Conservation (phyloP, 495 filamentous ascomycete genomes). For the Opeltia flavorubescens region DNA sequence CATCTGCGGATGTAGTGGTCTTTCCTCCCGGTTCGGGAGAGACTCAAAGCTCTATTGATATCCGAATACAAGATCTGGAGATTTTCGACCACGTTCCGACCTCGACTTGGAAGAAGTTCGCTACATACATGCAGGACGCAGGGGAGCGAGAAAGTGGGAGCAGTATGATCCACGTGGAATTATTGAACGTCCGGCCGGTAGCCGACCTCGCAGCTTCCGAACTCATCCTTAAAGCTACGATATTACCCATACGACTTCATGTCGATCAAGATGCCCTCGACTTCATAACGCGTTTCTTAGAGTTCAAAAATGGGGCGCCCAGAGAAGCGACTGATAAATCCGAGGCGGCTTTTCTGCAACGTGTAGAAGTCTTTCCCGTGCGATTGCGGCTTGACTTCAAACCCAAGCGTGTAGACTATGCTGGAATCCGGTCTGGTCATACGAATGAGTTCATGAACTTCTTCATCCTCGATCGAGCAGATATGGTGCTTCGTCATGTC, state of each 20-base stretch:
- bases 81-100: conserved; percentile 90
- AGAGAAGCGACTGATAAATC: conserved; percentile 29
- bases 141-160: conserved; percentile 71
- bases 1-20: conserved; percentile 70
- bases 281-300: conserved; percentile 94
- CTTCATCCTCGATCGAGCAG: conserved; percentile 74
- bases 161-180: conserved; percentile 79
- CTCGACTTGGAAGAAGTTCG: conserved; percentile 97
- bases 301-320: conserved; percentile 74
- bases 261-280: conserved; percentile 98
- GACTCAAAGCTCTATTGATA: conserved; percentile 72
- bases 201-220: conserved; percentile 77
- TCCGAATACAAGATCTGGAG: conserved; percentile 69
- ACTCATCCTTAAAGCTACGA: conserved; percentile 69
- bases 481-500: conserved; percentile 73
- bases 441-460: conserved; percentile 99
- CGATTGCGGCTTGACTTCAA: conserved; percentile 89
- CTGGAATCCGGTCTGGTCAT: conserved; percentile 86
- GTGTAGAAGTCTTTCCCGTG: conserved; percentile 73
- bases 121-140: conserved; percentile 78
- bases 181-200: conserved; percentile 76
- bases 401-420: conserved; percentile 91
- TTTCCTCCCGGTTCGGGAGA: conserved; percentile 68
- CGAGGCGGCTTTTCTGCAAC: conserved; percentile 79
- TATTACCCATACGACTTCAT: conserved; percentile 81